A percentile compares a stretch with the other conserved stretches of the same genome.
Evolutionary conservation across 1,284 basidiomycete species (phyloP).

Genomic region (Cutaneotrichosporon cavernicola): DNA sequence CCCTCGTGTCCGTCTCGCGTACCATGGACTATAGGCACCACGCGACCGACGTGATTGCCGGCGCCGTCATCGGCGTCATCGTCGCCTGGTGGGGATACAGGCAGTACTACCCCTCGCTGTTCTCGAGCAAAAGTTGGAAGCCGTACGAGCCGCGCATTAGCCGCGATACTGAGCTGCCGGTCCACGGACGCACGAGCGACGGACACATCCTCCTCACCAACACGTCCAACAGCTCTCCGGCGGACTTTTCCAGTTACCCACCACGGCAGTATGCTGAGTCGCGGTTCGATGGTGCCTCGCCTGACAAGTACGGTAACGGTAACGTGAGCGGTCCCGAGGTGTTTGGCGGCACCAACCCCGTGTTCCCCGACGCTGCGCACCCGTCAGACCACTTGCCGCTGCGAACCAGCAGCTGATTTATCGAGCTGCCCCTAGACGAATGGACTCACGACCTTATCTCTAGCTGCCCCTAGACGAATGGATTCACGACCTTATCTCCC

Average conservation of each 20-base stretch:
- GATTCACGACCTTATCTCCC: background rate
- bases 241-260: background rate
- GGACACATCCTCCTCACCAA: background rate
- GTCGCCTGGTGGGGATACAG: conserved; percentile 47
- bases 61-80: conserved; percentile 42
- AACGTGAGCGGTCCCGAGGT: background rate
- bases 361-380: background rate
- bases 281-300: background rate
- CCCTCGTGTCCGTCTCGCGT: conserved; percentile 79
- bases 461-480: background rate
- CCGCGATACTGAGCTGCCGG: conserved; percentile 27
- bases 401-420: background rate
- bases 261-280: background rate
- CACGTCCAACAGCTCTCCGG: background rate
- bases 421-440: background rate
- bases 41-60: conserved; percentile 47
- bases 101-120: conserved; percentile 50
- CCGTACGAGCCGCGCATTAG: conserved; percentile 47
- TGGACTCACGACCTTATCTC: background rate
- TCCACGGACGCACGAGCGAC: conserved; percentile 5
- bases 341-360: background rate
- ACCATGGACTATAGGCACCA: conserved; percentile 62
- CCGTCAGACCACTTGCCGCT: background rate
- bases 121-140: conserved; percentile 35
- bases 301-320: background rate